Evolutionary conservation across 768 basidiomycete genomes (phyloP).

Genomic region (Pseudohyphozyma bogoriensis): DNA sequence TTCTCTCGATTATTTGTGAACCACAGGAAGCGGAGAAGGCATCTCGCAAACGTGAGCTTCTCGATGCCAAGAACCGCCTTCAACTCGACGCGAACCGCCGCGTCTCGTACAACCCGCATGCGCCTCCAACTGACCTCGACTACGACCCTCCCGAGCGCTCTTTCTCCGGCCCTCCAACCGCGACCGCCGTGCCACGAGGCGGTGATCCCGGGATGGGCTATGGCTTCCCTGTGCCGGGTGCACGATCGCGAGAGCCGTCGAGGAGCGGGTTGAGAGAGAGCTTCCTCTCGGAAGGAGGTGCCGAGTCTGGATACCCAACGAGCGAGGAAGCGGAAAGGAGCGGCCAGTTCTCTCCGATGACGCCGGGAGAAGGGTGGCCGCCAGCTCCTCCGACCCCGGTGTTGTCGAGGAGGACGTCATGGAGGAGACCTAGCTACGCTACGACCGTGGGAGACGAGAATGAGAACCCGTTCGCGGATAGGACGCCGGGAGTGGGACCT

Average conservation of each 20-base stretch:
- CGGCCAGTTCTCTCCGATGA: constrained; percentile 14
- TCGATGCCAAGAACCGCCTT: not conserved
- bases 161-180: constrained; percentile 1
- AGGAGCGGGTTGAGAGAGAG: constrained; percentile 1
- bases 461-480: not conserved
- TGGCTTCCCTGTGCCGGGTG: not conserved
- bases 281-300: constrained; percentile 6
- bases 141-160: not conserved
- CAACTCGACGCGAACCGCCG: not conserved
- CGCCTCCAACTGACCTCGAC: not conserved
- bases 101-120: not conserved
- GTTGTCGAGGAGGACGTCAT: constrained; percentile 12
- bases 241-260: constrained; percentile 7
- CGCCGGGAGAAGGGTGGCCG: constrained; percentile 21
- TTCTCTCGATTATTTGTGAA: not conserved
- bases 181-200: not conserved
- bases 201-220: not conserved
- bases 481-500: not conserved
- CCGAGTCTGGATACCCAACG: not conserved
- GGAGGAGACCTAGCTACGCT: constrained; percentile 11
- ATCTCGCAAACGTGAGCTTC: not conserved
- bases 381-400: not conserved
- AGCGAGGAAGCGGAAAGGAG: not conserved
- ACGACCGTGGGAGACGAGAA: constrained; percentile 19
- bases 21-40: constrained; percentile 5